Conservation (phyloP, 2,329 filamentous ascomycete genomes). For the Diaporthe sp. region DNA sequence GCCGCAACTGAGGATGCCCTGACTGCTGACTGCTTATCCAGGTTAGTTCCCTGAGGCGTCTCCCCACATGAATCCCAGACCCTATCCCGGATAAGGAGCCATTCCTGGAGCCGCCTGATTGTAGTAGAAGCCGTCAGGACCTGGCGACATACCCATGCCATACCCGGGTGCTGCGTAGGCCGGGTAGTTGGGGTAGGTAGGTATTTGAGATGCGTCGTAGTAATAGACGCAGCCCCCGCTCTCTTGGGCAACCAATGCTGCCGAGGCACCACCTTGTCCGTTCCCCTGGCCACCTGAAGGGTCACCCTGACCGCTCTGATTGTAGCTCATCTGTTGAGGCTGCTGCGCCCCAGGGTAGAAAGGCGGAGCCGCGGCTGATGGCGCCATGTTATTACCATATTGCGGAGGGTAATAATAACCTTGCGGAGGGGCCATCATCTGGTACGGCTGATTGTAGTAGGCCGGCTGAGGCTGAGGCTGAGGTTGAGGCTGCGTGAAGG, state of each 20-base stretch:
- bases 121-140: constrained; percentile 78
- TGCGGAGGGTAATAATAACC: constrained; percentile 77
- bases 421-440: constrained; percentile 68
- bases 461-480: constrained; percentile 72
- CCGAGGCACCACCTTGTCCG: constrained; percentile 66
- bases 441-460: constrained; percentile 71
- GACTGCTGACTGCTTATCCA: not conserved
- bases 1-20: not conserved
- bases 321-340: constrained; percentile 54
- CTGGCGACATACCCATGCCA: constrained; percentile 74
- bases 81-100: constrained; percentile 73
- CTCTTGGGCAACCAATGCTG: constrained; percentile 81
- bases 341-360: constrained; percentile 70
- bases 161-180: constrained; percentile 57
- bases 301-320: constrained; percentile 58
- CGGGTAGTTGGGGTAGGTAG: constrained; percentile 63
- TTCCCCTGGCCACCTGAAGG: constrained; percentile 49
- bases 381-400: constrained; percentile 58
- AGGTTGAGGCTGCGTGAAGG: constrained; percentile 74
- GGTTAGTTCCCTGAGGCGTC: not conserved
- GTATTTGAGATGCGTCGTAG: constrained; percentile 82
- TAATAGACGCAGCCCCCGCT: constrained; percentile 98
- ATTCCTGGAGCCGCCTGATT: constrained; percentile 67
- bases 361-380: constrained; percentile 58
- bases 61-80: constrained; percentile 43